Evolutionary conservation across 164 flowering plant genomes (phyloP), one percentile per base, ranked within the genome.

Genomic region (Cinnamomum chago): DNA sequence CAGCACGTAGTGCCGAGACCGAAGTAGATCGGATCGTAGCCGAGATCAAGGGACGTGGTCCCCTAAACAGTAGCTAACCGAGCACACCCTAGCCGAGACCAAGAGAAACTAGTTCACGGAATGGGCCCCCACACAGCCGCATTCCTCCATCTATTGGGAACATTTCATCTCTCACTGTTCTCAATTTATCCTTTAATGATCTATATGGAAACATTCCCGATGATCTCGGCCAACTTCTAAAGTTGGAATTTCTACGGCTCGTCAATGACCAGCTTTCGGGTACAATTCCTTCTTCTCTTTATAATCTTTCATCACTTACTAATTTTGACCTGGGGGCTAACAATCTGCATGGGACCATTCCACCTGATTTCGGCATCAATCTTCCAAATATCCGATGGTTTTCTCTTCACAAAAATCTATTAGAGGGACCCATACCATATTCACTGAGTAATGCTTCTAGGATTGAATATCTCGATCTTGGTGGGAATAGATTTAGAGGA

Each of bases 361-460:
- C 64, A 5, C n/a, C 50, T 5, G 65, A 71, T 17, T 18, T 55
- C 28, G 86, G 84, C 2, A 14, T 50, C 12, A 78, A 25, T 3
- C 78, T 87, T 11, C 86, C 87, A 3, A 83, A 81, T 28, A 27
- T 27, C 28, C 28, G 0, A 27, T 27, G 28, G 28, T 27, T 27
- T 27, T 2, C 28, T 27, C 28, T 27, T 27, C 0, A 2, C 28
- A 0, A 2, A 2, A 27, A 27, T 0, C 28, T 0, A 27, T 27
- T 27, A 27, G 28, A 27, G 28, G 28, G 27, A 25, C 27, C 27
- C 27, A 25, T 25, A 25, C 27, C 27, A 25, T 25, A 25, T 25
- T 25, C 27, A 25, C 72, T 88, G 77, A 74, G 68, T 69, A 88
- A 86, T 58, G 75, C 80, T 60, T 79, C 90, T 5, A 81, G 79